These are phyloP conservation scores for Ballota nigra DNA, from an alignment of 257 asterid species.

Conservation along the genomic window DNA sequence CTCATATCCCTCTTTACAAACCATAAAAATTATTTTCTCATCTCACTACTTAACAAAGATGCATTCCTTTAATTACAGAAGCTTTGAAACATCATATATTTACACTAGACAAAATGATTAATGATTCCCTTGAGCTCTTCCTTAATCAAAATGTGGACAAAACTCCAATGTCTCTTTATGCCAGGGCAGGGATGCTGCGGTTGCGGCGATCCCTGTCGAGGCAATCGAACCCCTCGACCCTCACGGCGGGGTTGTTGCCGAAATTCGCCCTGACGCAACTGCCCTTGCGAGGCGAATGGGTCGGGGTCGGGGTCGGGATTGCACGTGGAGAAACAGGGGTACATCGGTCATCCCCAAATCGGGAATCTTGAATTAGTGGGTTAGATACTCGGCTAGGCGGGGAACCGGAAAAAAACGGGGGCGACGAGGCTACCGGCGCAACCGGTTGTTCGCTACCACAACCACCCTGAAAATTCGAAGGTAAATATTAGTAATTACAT, in stretches of 20 bases:
- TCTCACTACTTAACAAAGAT: conserved; percentile 42
- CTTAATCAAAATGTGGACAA: conserved; percentile 10
- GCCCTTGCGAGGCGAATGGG: conserved; percentile 68
- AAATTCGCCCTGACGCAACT: conserved; percentile 78
- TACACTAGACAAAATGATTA: conserved; percentile 33
- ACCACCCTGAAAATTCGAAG: conserved; percentile 52
- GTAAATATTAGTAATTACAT: neutral
- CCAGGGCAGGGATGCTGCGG: conserved; percentile 90
- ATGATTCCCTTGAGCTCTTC: neutral
- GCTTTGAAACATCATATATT: conserved; percentile 35
- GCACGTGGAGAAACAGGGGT: conserved; percentile 65
- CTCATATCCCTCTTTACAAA: conserved; percentile 18
- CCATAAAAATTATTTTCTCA: conserved; percentile 31
- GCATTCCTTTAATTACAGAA: conserved; percentile 45
- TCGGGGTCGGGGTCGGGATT: conserved; percentile 49
- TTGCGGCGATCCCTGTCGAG: conserved; percentile 87
- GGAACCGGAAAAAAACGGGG: conserved; percentile 98
- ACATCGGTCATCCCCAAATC: conserved; percentile 62
- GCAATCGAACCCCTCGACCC: conserved; percentile 94
- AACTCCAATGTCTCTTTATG: conserved; percentile 27
- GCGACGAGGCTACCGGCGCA: conserved; percentile 85
- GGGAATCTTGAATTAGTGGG: conserved; percentile 93
- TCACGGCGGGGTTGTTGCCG: conserved; percentile 84
- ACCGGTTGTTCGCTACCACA: conserved; percentile 52
- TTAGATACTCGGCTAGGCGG: conserved; percentile 99